phyloP scores from a whole-genome alignment of 148 eudicot genomes.

The Pouteria glomerata region DNA sequence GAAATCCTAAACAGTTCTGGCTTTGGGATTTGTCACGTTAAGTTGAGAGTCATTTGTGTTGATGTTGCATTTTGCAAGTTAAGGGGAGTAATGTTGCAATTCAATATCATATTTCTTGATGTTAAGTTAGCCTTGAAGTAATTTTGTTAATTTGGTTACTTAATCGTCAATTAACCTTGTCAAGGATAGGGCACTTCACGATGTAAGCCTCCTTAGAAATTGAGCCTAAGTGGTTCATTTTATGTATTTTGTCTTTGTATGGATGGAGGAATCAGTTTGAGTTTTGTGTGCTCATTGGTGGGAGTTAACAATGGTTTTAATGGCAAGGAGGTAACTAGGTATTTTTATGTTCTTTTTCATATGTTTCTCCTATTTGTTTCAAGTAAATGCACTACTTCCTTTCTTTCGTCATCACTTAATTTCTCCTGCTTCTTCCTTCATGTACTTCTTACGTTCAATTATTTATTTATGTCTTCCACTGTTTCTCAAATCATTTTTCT shows the following conservation, averaged over 20 bases:
- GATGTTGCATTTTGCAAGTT: background rate
- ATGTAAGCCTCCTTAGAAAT: background rate
- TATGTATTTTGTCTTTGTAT: background rate
- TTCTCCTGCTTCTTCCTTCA: too few relatives aligned
- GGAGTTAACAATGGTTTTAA: background rate
- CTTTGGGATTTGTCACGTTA: background rate
- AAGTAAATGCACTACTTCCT: too few relatives aligned
- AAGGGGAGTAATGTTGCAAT: background rate
- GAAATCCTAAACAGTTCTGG: background rate
- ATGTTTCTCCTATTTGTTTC: background rate
- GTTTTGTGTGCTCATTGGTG: background rate
- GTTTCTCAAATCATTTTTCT: too few relatives aligned
- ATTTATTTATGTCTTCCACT: too few relatives aligned
- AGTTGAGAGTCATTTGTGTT: background rate
- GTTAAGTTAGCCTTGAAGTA: background rate
- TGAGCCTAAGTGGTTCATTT: background rate
- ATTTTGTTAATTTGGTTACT: background rate
- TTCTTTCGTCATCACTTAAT: too few relatives aligned
- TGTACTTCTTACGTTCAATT: too few relatives aligned
- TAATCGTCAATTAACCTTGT: background rate
- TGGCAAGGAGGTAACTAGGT: background rate
- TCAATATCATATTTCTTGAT: background rate
- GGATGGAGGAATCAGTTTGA: background rate
- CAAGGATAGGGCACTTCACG: background rate
- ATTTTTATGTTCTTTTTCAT: background rate